phyloP scores from a whole-genome alignment of 805 yeast genomes.

The Kuraishia floccosa region DNA sequence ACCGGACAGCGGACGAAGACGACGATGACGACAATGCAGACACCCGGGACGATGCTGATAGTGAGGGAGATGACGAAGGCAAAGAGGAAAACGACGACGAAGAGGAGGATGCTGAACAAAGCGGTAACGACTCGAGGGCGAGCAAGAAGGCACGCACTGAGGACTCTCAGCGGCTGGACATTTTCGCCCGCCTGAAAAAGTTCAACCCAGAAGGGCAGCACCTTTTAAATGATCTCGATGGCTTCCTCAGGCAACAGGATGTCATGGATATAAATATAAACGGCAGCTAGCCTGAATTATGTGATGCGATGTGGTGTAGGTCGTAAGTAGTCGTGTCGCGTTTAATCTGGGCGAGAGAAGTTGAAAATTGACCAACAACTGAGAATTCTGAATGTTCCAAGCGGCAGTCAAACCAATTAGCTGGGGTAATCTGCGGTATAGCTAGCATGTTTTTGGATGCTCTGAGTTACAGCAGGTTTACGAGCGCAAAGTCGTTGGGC shows the following conservation, averaged over 20 bases:
- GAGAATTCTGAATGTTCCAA: too few species aligned
- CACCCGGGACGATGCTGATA: conserved; percentile 16
- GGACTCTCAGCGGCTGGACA: conserved; percentile 2
- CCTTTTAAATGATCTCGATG: conserved; percentile 19
- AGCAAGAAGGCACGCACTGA: too few species aligned
- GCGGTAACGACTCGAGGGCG: neutral
- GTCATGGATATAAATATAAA: conserved; percentile 6
- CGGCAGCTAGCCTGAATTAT: neutral
- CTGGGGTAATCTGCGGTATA: too few species aligned
- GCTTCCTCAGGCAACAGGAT: conserved; percentile 24
- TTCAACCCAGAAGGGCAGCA: conserved; percentile 24
- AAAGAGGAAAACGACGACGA: conserved; percentile 4
- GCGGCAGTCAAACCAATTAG: too few species aligned
- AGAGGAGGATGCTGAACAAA: conserved; percentile 2
- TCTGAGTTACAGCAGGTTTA: too few species aligned
- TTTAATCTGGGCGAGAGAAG: too few species aligned
- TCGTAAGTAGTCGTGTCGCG: too few species aligned
- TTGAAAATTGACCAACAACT: too few species aligned
- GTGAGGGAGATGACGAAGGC: conserved; percentile 8
- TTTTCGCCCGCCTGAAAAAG: conserved; percentile 23
- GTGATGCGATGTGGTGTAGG: neutral
- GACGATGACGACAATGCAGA: conserved; percentile 25
- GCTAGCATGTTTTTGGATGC: too few species aligned
- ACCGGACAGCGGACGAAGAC: conserved; percentile 9
- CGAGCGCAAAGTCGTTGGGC: too few species aligned